These are phyloP conservation scores for Arabis hirsuta DNA, from an alignment of 345 rosid species.

Conservation along the genomic window DNA sequence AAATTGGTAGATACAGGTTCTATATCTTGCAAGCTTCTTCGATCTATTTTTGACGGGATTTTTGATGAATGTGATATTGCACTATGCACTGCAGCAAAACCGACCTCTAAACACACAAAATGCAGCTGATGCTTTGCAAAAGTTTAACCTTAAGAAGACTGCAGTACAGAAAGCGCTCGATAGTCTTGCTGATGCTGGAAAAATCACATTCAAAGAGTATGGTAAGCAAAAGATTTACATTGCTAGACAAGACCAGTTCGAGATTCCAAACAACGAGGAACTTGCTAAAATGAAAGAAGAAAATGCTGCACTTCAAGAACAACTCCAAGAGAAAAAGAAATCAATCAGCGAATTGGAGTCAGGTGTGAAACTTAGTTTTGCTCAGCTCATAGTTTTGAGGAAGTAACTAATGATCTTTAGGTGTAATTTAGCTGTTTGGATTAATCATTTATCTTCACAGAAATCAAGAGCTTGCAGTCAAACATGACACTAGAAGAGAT, in stretches of 20 bases:
- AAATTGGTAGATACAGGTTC: conserved; percentile 6
- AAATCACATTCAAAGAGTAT: conserved; percentile 86
- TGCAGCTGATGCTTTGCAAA: conserved; percentile 86
- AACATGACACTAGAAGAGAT: conserved; percentile 82
- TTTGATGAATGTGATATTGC: conserved; percentile 15
- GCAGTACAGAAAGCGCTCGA: conserved; percentile 87
- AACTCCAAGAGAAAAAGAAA: conserved; percentile 65
- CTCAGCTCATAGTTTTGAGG: background rate
- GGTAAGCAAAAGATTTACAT: conserved; percentile 95
- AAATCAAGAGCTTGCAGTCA: conserved; percentile 69
- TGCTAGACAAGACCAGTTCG: conserved; percentile 92
- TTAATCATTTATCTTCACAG: conserved; percentile 48
- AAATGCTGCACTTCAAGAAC: conserved; percentile 66
- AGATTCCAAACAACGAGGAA: conserved; percentile 80
- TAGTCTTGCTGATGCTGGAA: conserved; percentile 70
- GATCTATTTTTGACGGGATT: background rate
- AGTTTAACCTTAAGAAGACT: conserved; percentile 90
- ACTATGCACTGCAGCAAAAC: conserved; percentile 63
- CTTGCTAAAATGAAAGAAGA: conserved; percentile 83
- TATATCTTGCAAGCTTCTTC: background rate
- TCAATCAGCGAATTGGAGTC: conserved; percentile 62
- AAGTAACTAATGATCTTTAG: conserved; percentile 5
- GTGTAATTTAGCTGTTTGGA: background rate
- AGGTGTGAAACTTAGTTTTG: conserved; percentile 51
- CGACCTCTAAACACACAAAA: conserved; percentile 85